Base-by-base conservation (phyloP, 345 rosid genomes). In the Euphorbia tirucalli region DNA sequence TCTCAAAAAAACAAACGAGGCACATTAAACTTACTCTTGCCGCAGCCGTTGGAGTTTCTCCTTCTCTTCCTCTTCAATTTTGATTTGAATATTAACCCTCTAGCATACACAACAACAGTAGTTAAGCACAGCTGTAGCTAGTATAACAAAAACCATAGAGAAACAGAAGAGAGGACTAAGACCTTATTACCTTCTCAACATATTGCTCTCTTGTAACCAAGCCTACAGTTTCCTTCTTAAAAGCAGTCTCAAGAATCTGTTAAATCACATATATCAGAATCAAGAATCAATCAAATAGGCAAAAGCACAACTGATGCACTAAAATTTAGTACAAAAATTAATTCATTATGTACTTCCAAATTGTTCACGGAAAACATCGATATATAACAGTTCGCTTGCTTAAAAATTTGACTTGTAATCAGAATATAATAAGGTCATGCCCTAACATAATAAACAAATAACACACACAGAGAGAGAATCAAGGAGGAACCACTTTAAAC, bases 161-260 rank as follows among this genome's bases (percentile, higher is more conserved):
- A 46, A 11, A 25, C 0, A 44, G 49, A 66, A 63, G 55, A 4
- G n/a, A 58, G 2, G 35, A 60, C 8, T 24, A 48, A n/a, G 18
- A 59, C 19, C 14, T 30, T 11, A 37, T 73, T 80, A 95, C 99
- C 98, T 96, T 96, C 87, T 96, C 99, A 41, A 96, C 99, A 75
- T 93, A 96, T 76, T 96, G 92, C 76, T 96, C 99, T 75, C 97
- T 84, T 15, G 99, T 96, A 39, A 96, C 99, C 77, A 96, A 84
- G 72, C 98, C 98, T 3, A 96, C 93, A 18, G 99, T 96, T 77
- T 96, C 98, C 85, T 89, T 96, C 92, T 96, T 96, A 76, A 96
- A 96, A 22, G 98, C 99, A 71, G 96, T 90, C 80, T 95, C 99
- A 21, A 92, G 93, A 80, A 90, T 95, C 99, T 95, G 64, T 39